A percentile compares a stretch with the other conserved stretches of the same genome.
phyloP scores from a whole-genome alignment of 2,329 filamentous ascomycete genomes.

The Alternaria infectoria region DNA sequence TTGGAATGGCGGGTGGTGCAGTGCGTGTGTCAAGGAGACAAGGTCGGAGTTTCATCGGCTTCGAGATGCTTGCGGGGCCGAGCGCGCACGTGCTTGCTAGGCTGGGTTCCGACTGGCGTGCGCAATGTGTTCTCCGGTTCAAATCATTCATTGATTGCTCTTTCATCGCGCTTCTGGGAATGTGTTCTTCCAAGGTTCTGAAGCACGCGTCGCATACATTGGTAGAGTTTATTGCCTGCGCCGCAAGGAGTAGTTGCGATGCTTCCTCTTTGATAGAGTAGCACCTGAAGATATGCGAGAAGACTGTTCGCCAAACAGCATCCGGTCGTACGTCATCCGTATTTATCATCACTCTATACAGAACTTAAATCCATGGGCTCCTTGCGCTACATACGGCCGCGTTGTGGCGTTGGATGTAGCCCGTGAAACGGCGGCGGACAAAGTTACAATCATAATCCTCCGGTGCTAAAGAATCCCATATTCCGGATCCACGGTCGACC shows the following conservation, averaged over 20 bases:
- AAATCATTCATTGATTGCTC: background rate
- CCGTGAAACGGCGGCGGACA: background rate
- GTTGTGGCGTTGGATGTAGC: background rate
- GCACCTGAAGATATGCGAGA: background rate
- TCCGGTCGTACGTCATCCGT: background rate
- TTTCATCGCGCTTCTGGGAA: background rate
- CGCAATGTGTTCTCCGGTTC: background rate
- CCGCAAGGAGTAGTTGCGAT: constrained; percentile 56
- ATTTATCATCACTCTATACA: background rate
- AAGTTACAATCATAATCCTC: background rate
- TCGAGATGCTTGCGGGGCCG: constrained; percentile 13
- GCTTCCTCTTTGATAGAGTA: constrained; percentile 51
- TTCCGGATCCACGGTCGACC: background rate
- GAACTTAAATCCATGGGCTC: background rate
- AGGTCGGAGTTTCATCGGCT: constrained; percentile 29
- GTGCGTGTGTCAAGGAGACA: constrained; percentile 28
- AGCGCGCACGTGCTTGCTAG: constrained; percentile 13
- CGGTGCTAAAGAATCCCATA: background rate
- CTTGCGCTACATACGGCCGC: background rate
- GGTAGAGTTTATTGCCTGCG: background rate
- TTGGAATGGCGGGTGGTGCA: constrained; percentile 20
- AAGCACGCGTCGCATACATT: background rate
- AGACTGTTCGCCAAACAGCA: background rate
- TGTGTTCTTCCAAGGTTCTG: background rate
- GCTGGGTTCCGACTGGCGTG: background rate